These are phyloP conservation scores for Wickerhamomyces chambardii DNA, from an alignment of 805 yeast species.

Conservation along the genomic window DNA sequence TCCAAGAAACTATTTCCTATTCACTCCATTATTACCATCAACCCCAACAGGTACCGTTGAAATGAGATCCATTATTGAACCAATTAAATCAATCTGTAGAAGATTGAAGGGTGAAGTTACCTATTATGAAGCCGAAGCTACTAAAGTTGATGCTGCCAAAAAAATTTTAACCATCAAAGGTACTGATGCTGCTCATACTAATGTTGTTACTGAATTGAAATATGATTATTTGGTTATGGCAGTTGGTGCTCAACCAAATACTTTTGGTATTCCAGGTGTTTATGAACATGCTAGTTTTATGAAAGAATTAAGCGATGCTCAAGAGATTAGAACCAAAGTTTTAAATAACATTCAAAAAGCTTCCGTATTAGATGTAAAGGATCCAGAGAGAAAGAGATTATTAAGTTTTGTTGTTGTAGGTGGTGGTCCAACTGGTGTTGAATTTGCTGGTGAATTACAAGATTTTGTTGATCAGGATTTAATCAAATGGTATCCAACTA, in stretches of 20 bases:
- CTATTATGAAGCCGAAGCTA: conserved; percentile 88
- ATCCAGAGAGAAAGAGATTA: conserved; percentile 75
- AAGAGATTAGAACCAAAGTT: conserved; percentile 70
- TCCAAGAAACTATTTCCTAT: conserved; percentile 91
- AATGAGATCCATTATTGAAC: conserved; percentile 86
- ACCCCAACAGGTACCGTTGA: conserved; percentile 93
- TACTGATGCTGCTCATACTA: conserved; percentile 34
- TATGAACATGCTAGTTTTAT: conserved; percentile 80
- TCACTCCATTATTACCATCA: conserved; percentile 93
- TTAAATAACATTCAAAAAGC: conserved; percentile 91
- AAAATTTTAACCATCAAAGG: conserved; percentile 60
- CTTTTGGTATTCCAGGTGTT: conserved; percentile 94
- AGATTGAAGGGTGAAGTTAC: conserved; percentile 67
- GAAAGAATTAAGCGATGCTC: conserved; percentile 86
- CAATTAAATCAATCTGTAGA: conserved; percentile 82
- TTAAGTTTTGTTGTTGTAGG: conserved; percentile 90
- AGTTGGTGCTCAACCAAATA: conserved; percentile 92
- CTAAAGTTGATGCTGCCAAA: conserved; percentile 64
- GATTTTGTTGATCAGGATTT: conserved; percentile 92
- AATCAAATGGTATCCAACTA: conserved; percentile 80
- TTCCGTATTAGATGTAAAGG: conserved; percentile 59
- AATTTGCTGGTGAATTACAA: conserved; percentile 92
- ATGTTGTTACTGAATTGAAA: conserved; percentile 32
- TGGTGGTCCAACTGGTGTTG: conserved; percentile 99
- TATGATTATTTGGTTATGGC: conserved; percentile 88